Conservation (phyloP, 257 asterid genomes). For the Ophiorrhiza pumila region DNA sequence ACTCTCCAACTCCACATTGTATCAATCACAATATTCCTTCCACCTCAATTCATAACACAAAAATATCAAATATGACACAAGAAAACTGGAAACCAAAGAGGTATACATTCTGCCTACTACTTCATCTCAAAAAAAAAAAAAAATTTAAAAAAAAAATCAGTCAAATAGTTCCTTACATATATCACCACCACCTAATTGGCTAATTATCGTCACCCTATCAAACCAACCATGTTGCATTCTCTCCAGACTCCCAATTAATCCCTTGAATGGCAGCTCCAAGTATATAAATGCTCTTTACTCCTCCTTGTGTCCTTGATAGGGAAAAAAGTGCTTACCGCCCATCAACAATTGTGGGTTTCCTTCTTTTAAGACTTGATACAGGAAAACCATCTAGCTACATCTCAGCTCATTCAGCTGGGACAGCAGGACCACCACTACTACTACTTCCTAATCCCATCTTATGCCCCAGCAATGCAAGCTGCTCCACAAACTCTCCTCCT, state of each 20-base stretch:
- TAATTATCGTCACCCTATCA: not conserved
- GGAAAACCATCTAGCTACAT: not conserved
- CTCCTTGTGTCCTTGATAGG: not conserved
- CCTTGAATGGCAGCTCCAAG: not conserved
- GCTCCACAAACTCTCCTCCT: constrained; percentile 92
- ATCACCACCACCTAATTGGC: not conserved
- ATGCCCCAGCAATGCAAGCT: constrained; percentile 66
- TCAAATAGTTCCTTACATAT: not conserved
- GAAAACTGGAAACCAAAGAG: not conserved
- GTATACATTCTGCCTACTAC: not conserved
- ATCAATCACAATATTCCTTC: not conserved
- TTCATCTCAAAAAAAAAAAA: not conserved
- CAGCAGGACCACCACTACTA: constrained; percentile 23
- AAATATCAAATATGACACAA: constrained; percentile 1
- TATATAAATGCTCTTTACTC: not conserved
- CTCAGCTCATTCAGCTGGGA: constrained; percentile 25
- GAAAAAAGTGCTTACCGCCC: not conserved
- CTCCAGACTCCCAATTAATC: constrained; percentile 6
- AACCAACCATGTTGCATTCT: too few species aligned
- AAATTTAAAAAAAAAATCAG: too few species aligned
- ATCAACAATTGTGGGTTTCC: constrained; percentile 6
- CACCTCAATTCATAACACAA: not conserved
- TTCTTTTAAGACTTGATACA: not conserved
- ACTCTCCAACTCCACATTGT: not conserved
- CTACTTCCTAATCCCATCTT: constrained; percentile 84